Base-by-base conservation (phyloP, 2,329 filamentous ascomycete genomes). In the Myriangium duriaei region DNA sequence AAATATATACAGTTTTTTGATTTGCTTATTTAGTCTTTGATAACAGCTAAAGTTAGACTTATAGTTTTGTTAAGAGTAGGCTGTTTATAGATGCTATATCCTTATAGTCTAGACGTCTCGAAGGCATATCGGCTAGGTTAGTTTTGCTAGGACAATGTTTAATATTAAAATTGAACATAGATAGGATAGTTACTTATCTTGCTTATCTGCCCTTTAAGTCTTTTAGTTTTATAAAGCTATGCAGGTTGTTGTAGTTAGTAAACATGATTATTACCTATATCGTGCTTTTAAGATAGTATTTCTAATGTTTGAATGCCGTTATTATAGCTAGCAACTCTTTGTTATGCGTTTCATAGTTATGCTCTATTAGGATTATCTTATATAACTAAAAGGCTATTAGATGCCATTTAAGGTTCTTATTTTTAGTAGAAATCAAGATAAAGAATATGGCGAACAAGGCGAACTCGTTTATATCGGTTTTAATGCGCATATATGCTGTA, bases 251-350 rank as follows among this genome's bases (percentile, higher is more conserved):
- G 32, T 45, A 33, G 31, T 42, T 15, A 10, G 14, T 32, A 21
- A 10, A 32, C 5, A 41, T 29, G 11, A 32, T 15, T 6, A 38
- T 28, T 9, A 24, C 11, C 21, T 38, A 16, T 29, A 5, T 21
- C 4, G 18, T 17, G 10, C 42, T 30, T 15, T 45, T 21, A 10
- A 42, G 32, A 36, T 42, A 42, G 24, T 42, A 15, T 4, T 17
- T 2, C 40, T 33, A 45, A 11, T 37, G 21, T n/a, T 41, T 42
- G 30, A 47, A 46, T 11, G 18, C 10, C 5, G 35, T 28, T 11
- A 46, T 29, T 32, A 46, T 41, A 15, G 28, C 39, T 37, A 45
- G 16, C 11, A 46, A 32, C 24, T 44, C 34, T n/a, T 44, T 26
- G 31, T 46, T 30, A 37, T 45, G 39, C 4, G 30, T 40, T 13